A percentile compares a stretch with the other conserved stretches of the same genome.
Evolutionary conservation across 495 filamentous ascomycete species (phyloP).

Genomic region (Aspergillus asperescens): DNA sequence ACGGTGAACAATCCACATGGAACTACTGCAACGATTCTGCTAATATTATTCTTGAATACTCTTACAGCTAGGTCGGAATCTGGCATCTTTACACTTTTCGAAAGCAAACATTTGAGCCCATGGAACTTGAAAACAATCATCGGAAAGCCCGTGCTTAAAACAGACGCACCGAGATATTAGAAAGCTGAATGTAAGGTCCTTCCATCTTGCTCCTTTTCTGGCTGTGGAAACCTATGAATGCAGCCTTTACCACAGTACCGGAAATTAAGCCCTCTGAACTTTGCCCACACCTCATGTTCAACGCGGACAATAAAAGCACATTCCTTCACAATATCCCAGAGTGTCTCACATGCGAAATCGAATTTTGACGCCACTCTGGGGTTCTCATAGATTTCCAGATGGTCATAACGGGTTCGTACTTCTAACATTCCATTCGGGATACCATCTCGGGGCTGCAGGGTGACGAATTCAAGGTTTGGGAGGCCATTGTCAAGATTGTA

Average conservation of each 20-base stretch:
- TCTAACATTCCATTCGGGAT: not conserved
- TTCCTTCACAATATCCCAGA: not conserved
- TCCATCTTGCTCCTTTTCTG: too few relatives aligned
- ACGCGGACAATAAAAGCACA: not conserved
- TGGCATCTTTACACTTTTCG: too few relatives aligned
- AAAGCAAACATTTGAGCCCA: too few relatives aligned
- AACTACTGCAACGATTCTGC: too few relatives aligned
- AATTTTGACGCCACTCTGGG: not conserved
- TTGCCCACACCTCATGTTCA: not conserved
- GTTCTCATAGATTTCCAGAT: not conserved
- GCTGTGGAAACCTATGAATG: not conserved
- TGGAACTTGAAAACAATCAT: conserved; percentile 52
- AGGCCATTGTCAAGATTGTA: not conserved
- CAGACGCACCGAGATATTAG: not conserved
- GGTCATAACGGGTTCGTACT: not conserved
- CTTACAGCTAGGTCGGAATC: too few relatives aligned
- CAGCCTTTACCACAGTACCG: too few relatives aligned
- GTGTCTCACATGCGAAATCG: not conserved
- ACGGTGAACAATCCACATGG: too few relatives aligned
- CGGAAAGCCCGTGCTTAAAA: conserved; percentile 34
- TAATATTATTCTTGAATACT: too few relatives aligned
- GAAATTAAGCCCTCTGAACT: not conserved
- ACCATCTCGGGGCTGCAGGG: not conserved
- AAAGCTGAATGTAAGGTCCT: too few relatives aligned
- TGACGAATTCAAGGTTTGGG: not conserved